Conservation (phyloP, 805 yeast genomes). For the Nakazawaea ernobii region DNA sequence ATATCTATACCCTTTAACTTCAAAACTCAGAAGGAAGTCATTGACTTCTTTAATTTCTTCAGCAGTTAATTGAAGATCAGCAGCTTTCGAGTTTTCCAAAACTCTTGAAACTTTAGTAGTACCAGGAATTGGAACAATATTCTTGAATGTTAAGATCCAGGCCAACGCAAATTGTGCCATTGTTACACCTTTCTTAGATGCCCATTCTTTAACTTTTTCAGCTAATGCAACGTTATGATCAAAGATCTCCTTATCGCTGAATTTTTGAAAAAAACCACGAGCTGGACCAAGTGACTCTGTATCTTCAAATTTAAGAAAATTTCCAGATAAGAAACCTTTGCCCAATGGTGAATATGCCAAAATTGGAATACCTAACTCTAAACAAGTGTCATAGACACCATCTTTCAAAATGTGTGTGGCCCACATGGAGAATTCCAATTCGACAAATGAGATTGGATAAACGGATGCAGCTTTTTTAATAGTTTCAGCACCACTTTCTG, state of each 20-base stretch:
- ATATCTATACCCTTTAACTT: conserved; percentile 42
- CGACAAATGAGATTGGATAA: conserved; percentile 61
- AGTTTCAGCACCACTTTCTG: conserved; percentile 64
- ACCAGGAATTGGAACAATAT: conserved; percentile 77
- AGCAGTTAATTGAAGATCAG: conserved; percentile 41
- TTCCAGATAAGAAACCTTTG: conserved; percentile 72
- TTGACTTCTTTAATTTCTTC: conserved; percentile 52
- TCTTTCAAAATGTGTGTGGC: conserved; percentile 53
- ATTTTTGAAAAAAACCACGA: conserved; percentile 35
- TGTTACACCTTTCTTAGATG: conserved; percentile 39
- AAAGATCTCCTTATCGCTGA: conserved; percentile 46
- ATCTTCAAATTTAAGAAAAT: conserved; percentile 37
- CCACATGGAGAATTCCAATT: conserved; percentile 73
- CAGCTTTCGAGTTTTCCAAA: conserved; percentile 44
- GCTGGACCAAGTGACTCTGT: conserved; percentile 49
- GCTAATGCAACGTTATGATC: conserved; percentile 46
- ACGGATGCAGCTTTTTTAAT: conserved; percentile 52
- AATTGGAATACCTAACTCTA: conserved; percentile 55
- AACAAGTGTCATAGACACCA: conserved; percentile 58
- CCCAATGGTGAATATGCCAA: conserved; percentile 83
- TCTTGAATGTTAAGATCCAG: conserved; percentile 48
- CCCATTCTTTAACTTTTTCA: conserved; percentile 41
- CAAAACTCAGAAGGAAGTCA: conserved; percentile 33
- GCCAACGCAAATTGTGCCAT: conserved; percentile 69
- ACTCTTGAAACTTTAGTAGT: conserved; percentile 57